Evolutionary conservation across 2,329 filamentous ascomycete species (phyloP), one percentile per base, ranked within the genome.

Genomic region (Diaporthe citrichinensis): DNA sequence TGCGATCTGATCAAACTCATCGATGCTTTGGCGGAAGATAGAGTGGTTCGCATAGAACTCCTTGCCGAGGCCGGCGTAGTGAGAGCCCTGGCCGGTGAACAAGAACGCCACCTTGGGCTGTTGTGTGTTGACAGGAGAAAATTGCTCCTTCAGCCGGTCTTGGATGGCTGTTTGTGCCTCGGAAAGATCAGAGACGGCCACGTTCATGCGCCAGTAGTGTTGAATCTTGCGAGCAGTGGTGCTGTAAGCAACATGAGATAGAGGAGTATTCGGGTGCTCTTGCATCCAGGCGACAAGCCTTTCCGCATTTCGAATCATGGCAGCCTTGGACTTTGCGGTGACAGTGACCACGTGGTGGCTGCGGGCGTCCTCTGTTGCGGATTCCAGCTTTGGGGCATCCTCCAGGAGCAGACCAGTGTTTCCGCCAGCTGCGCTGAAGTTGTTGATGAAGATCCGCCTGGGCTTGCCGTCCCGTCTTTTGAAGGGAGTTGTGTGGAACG

Each of bases 361-460:
- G 28, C 92, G 88, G 10, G 89, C 85, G 77, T 94, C 91, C 3
- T 78, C 74, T 15, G 78, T 79, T 17, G 80, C 78, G 20, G 78
- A 78, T 15, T 78, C 79, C 17, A 79, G 80, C 74, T 79, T 79
- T 3, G 90, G 90, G 0, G 86, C 90, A 77, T 94, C 92, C 80
- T 94, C 91, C 2, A 94, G 79, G 9, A 94, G 82, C 34, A 94
- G 81, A 23, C 91, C 90, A 1, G 92, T 94, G 83, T 95, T 95
- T 46, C 93, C 93, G 78, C 93, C 93, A 72, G 93, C 92, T 9
- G 93, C 93, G 77, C 90, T 90, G 80, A 94, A 94, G 84, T 93
- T 94, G 85, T 94, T 94, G 77, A 93, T 82, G 75, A 90, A 90
- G 12, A 89, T 84, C 7, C 85, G 83, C 39, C 88, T 84, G 3